Percentiles rank a stretch among this genome's conserved stretches.
Evolutionary conservation across 768 basidiomycete genomes (phyloP).

Genomic region (Sarcodon sp.): DNA sequence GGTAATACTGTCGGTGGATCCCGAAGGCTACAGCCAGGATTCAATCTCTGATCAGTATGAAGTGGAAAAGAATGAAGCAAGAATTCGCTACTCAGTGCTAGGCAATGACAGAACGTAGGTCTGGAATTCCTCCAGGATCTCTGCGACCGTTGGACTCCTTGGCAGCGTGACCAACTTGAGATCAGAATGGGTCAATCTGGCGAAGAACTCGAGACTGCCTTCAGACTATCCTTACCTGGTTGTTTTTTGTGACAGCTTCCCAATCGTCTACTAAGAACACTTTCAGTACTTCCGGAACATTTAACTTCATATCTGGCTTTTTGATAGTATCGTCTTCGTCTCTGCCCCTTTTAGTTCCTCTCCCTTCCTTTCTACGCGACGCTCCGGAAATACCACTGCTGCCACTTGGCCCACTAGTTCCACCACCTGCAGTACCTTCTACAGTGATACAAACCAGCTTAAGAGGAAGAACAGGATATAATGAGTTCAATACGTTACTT

Average conservation of each 20-base stretch:
- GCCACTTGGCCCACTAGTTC: not conserved
- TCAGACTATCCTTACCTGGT: slow-evolving; percentile 40
- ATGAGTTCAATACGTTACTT: slow-evolving; percentile 1
- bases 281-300: slow-evolving; percentile 84
- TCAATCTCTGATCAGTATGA: not conserved
- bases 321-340: slow-evolving; percentile 75
- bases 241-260: slow-evolving; percentile 94
- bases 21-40: slow-evolving; percentile 33
- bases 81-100: slow-evolving; percentile 20
- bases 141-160: slow-evolving; percentile 62
- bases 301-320: slow-evolving; percentile 84
- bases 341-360: slow-evolving; percentile 58
- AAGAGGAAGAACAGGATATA: not conserved
- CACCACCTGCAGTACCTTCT: not conserved
- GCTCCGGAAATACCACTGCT: slow-evolving; percentile 7
- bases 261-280: slow-evolving; percentile 90
- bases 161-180: slow-evolving; percentile 75
- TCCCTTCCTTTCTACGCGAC: slow-evolving; percentile 40
- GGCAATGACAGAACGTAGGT: slow-evolving; percentile 42
- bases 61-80: slow-evolving; percentile 3
- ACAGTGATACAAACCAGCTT: too few species aligned
- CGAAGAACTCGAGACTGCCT: not conserved
- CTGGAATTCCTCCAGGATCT: slow-evolving; percentile 70
- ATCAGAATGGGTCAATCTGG: not conserved
- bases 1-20: slow-evolving; percentile 60